phyloP scores from a whole-genome alignment of 202 grass and related monocot species.

The Setaria viridis region DNA sequence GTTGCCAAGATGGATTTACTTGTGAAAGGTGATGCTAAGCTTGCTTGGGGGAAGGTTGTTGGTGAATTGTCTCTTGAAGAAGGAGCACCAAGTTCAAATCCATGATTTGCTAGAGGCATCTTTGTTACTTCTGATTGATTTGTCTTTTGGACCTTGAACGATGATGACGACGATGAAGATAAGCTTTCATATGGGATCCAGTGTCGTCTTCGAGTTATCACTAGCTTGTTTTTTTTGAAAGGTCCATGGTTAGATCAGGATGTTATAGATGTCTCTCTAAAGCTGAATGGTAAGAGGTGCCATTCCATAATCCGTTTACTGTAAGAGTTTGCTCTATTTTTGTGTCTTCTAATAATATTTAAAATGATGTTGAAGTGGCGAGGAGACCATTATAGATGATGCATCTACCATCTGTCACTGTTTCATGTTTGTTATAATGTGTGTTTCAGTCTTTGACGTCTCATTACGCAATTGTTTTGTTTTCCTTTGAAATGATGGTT shows the following conservation, averaged over 20 bases:
- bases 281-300: constrained; percentile 43
- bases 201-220: constrained; percentile 28
- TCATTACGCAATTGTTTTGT: neutral
- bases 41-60: constrained; percentile 78
- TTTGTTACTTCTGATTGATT: constrained; percentile 21
- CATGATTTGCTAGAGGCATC: constrained; percentile 49
- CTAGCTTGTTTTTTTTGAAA: constrained; percentile 40
- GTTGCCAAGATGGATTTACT: constrained; percentile 64
- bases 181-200: constrained; percentile 26
- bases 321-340: constrained; percentile 42
- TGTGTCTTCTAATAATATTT: constrained; percentile 44
- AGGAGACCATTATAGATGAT: constrained; percentile 36
- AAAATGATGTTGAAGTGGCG: constrained; percentile 28
- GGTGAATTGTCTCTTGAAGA: constrained; percentile 61
- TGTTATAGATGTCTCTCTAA: constrained; percentile 42
- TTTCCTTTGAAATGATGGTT: constrained; percentile 31
- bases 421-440: constrained; percentile 40
- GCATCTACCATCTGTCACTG: constrained; percentile 25
- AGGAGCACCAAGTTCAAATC: constrained; percentile 39
- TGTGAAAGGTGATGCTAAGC: constrained; percentile 69
- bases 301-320: constrained; percentile 30
- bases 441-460: constrained; percentile 15
- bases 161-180: constrained; percentile 15
- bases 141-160: constrained; percentile 37
- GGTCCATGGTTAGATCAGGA: constrained; percentile 41